These are phyloP conservation scores for Parachlorella kessleri DNA, from an alignment of 139 green algal genomes.

Conservation along the genomic window DNA sequence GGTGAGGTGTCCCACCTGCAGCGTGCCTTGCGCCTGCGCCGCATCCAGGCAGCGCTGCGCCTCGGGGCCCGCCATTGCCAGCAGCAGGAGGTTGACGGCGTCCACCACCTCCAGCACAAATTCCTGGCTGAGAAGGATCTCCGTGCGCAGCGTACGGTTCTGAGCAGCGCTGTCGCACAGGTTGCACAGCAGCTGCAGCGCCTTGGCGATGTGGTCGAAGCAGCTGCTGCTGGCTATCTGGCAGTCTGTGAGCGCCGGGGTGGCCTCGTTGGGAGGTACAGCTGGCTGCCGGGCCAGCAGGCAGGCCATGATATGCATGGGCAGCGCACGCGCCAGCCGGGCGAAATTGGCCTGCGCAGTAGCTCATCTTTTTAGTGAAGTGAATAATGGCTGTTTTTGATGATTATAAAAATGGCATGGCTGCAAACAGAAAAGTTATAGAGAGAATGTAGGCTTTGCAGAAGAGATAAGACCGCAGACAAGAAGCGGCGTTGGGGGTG, in stretches of 20 bases:
- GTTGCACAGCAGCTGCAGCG: constrained; percentile 16
- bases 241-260: constrained; percentile 6
- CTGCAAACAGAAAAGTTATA: too few species aligned
- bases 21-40: not conserved
- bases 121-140: constrained; percentile 10
- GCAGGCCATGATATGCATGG: constrained; percentile 33
- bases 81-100: constrained; percentile 36
- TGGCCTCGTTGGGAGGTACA: constrained; percentile 12
- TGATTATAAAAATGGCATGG: too few species aligned
- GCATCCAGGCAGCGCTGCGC: not conserved
- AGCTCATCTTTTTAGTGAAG: too few species aligned
- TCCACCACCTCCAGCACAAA: constrained; percentile 38
- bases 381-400: too few species aligned
- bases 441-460: too few species aligned
- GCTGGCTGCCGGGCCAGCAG: constrained; percentile 31
- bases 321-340: constrained; percentile 14
- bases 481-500: too few species aligned
- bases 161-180: constrained; percentile 24
- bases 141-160: constrained; percentile 3
- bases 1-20: not conserved
- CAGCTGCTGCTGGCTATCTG: constrained; percentile 1
- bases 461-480: too few species aligned
- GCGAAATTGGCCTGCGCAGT: not conserved
- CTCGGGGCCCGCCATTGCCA: constrained; percentile 40
- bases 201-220: constrained; percentile 34